Evolutionary conservation across 2,329 filamentous ascomycete genomes (phyloP), one percentile per base, ranked within the genome.

Genomic region (Paraconiothyrium sp.): DNA sequence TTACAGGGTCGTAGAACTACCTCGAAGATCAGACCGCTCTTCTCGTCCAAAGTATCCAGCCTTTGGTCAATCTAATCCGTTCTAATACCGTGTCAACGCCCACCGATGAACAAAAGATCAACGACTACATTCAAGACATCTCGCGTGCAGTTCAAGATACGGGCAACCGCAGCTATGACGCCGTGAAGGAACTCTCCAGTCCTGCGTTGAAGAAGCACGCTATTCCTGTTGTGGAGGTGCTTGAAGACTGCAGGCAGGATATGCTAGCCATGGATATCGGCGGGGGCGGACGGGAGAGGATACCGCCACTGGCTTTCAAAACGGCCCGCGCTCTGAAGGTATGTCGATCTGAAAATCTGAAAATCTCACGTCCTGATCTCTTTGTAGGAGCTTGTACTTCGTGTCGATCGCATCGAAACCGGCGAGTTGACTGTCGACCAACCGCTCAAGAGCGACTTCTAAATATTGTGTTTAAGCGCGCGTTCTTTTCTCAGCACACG

Each of bases 301-400:
- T 97, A 54, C 92, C 92, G 11, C 92, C 92, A 2, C 89, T 95
- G 68, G 92, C 92, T n/a, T 96, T 96, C 78, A 91, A 93, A 78
- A 90, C 94, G 74, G 92, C 91, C 7, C 85, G 91, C 62, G 91
- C 93, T 78, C 91, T 90, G 55, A 95, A 94, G 82, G 92, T 76
- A 66, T 39, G 70, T 27, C 43, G 0, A 3, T n/a, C 39, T 14
- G 11, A 10, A 20, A 13, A 20, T 13, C 20, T 11, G 35, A 8
- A 3, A 32, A 2, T 49, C 48, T 16, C 13, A 49, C 14, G 1
- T 30, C 50, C 72, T 78, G 60, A 67, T 24, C n/a, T 39, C n/a
- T 6, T 5, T 37, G 35, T 50, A 80, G 78, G 78, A 80, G 70
- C 75, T 80, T 22, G 76, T 80, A 50, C 73, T 80, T 32, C 76